Evolutionary conservation across 2,329 filamentous ascomycete species (phyloP).

Genomic region (Ophiostoma populinum): DNA sequence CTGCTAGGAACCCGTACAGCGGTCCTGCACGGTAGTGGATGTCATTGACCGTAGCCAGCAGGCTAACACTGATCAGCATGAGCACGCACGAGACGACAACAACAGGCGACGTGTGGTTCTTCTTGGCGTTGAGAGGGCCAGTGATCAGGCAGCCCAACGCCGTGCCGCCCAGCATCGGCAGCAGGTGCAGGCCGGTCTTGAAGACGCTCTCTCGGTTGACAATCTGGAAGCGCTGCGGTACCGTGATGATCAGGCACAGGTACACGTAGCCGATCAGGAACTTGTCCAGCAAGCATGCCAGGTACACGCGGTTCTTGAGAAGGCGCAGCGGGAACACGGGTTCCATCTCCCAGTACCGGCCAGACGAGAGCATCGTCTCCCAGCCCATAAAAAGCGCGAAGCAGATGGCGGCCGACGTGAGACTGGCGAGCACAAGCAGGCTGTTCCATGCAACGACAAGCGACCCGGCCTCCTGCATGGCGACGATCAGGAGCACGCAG

Average conservation of each 20-base stretch:
- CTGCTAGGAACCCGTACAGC: constrained; percentile 36
- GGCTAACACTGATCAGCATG: constrained; percentile 33
- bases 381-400: constrained; percentile 32
- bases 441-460: constrained; percentile 34
- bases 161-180: constrained; percentile 39
- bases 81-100: constrained; percentile 31
- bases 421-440: constrained; percentile 29
- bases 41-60: constrained; percentile 28
- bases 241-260: constrained; percentile 37
- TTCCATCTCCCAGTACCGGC: constrained; percentile 23
- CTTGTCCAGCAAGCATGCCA: constrained; percentile 32
- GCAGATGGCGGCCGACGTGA: constrained; percentile 29
- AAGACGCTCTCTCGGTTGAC: constrained; percentile 35
- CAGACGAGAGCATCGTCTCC: constrained; percentile 29
- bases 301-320: constrained; percentile 30
- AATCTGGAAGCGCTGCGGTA: constrained; percentile 44
- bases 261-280: constrained; percentile 40
- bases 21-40: constrained; percentile 17
- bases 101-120: constrained; percentile 35
- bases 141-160: constrained; percentile 38
- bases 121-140: constrained; percentile 33
- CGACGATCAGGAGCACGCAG: constrained; percentile 36
- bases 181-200: constrained; percentile 36
- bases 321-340: constrained; percentile 37
- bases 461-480: constrained; percentile 38